These are phyloP conservation scores for Annulohypoxylon bovei DNA, from an alignment of 495 filamentous ascomycete genomes.

Conservation along the genomic window DNA sequence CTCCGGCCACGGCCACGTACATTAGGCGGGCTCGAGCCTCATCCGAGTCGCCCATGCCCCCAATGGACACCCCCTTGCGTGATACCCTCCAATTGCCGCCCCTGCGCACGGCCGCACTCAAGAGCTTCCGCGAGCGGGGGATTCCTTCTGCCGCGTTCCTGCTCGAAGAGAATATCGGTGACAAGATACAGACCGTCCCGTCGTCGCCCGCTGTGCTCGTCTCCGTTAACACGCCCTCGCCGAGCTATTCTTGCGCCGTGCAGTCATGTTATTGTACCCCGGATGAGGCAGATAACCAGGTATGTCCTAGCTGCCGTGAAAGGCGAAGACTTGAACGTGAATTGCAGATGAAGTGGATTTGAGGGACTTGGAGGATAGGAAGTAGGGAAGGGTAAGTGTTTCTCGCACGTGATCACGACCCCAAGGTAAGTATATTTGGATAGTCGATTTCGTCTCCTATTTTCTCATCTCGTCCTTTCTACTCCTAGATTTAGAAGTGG, in stretches of 20 bases:
- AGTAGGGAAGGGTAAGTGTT: not conserved
- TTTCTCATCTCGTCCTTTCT: not conserved
- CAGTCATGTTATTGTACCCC: conserved; percentile 31
- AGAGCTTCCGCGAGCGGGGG: conserved; percentile 16
- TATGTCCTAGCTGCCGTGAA: conserved; percentile 25
- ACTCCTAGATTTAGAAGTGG: not conserved
- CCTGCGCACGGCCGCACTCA: not conserved
- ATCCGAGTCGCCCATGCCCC: not conserved
- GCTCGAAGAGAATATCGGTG: not conserved
- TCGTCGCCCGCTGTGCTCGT: conserved; percentile 4
- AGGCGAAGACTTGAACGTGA: conserved; percentile 10
- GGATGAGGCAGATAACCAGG: not conserved
- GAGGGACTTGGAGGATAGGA: not conserved
- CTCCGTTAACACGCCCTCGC: conserved; percentile 27
- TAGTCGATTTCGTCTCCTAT: not conserved
- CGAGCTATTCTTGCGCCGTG: conserved; percentile 21
- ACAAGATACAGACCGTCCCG: not conserved
- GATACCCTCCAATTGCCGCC: not conserved
- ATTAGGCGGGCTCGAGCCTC: not conserved
- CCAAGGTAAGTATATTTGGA: not conserved
- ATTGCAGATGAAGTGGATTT: conserved; percentile 26
- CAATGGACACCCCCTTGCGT: not conserved
- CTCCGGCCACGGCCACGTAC: conserved; percentile 6
- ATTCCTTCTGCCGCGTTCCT: conserved; percentile 17
- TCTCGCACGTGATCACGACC: not conserved